Conservation (phyloP, 768 basidiomycete genomes). For the Cyclocybe aegerita region DNA sequence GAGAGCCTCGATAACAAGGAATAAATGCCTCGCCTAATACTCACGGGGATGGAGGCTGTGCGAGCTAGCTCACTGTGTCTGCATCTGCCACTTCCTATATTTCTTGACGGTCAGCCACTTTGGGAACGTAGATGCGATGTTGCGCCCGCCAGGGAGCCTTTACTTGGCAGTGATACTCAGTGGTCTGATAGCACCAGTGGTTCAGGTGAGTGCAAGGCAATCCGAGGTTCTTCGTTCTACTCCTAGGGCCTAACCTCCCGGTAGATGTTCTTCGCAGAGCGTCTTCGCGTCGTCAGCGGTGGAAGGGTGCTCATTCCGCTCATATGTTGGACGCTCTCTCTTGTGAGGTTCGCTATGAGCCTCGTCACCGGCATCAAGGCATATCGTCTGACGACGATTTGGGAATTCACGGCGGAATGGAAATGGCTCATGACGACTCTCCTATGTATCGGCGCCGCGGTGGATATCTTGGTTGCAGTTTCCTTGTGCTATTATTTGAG, state of each 20-base stretch:
- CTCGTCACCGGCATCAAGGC: neutral
- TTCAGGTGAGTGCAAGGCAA: neutral
- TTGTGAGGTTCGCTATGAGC: neutral
- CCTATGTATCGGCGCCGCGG: neutral
- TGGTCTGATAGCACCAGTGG: neutral
- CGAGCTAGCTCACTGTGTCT: slow-evolving; percentile 5
- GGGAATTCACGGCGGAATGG: no score
- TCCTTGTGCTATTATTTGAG: slow-evolving; percentile 8
- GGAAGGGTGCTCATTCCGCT: neutral
- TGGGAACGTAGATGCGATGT: neutral
- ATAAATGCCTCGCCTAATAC: neutral
- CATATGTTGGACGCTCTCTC: neutral
- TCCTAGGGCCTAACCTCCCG: neutral
- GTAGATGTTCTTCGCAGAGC: slow-evolving; percentile 7
- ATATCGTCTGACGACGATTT: no score
- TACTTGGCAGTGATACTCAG: neutral
- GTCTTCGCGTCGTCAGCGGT: neutral
- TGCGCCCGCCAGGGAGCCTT: neutral
- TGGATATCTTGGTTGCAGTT: neutral
- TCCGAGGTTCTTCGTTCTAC: neutral
- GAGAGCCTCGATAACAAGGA: neutral
- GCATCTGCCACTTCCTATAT: slow-evolving; percentile 2
- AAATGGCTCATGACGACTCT: no score
- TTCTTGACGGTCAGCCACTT: slow-evolving; percentile 1
- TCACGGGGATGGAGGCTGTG: neutral